Percentiles rank a stretch among this genome's conserved stretches.
Conservation (phyloP, 306 rosid species). For the Rubus idaeus region DNA sequence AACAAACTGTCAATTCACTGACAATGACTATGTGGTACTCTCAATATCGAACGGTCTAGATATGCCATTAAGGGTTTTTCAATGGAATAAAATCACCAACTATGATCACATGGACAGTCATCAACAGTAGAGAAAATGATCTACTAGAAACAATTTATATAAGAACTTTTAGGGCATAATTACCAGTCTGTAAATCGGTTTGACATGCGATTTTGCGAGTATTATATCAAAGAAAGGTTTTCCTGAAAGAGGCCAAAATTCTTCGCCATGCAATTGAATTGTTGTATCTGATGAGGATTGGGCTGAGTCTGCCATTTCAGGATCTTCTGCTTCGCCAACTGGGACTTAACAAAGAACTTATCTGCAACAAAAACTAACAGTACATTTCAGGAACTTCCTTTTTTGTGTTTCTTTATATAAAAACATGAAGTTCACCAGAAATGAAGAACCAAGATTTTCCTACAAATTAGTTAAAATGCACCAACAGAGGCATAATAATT, state of each 20-base stretch:
- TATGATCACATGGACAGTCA: background rate
- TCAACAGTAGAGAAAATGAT: background rate
- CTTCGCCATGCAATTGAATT: slow-evolving; percentile 28
- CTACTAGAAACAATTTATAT: background rate
- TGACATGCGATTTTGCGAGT: slow-evolving; percentile 29
- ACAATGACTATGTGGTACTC: no score
- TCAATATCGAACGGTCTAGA: no score
- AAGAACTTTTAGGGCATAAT: slow-evolving; percentile 1
- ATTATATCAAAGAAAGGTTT: slow-evolving; percentile 31
- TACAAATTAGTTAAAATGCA: no score
- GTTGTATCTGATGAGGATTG: background rate
- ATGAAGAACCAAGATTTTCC: background rate
- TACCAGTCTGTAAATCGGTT: slow-evolving; percentile 32
- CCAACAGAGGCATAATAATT: background rate
- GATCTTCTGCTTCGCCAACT: slow-evolving; percentile 4
- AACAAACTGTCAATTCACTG: no score
- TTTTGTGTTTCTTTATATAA: background rate
- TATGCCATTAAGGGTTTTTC: background rate
- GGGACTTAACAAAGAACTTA: background rate
- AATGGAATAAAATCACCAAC: background rate
- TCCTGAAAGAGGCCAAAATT: slow-evolving; percentile 47
- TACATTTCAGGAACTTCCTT: no score
- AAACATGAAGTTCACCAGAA: background rate
- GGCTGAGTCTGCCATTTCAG: slow-evolving; percentile 10
- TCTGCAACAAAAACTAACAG: background rate